These are phyloP conservation scores for Favolaschia claudopus DNA, from an alignment of 768 basidiomycete genomes.

Conservation along the genomic window DNA sequence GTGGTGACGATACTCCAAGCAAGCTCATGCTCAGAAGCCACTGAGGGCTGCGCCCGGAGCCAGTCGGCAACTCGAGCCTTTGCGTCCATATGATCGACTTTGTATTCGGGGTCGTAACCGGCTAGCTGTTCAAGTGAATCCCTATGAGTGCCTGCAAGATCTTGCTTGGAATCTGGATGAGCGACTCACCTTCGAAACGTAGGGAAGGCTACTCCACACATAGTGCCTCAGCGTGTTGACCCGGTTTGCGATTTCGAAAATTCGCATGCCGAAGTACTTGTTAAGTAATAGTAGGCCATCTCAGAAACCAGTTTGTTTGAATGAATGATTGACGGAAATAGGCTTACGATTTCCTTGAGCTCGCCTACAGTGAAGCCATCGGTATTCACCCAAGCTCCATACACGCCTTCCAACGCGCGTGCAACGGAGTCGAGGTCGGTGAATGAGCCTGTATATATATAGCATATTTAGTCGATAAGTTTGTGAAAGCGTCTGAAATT, in stretches of 20 bases:
- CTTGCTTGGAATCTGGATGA: too few relatives aligned
- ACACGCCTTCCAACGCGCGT: constrained; percentile 42
- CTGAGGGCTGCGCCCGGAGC: constrained; percentile 10
- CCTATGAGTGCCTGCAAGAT: too few relatives aligned
- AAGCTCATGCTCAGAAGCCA: neutral
- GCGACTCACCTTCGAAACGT: constrained; percentile 9
- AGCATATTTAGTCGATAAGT: neutral
- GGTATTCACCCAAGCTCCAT: constrained; percentile 52
- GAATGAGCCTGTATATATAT: constrained; percentile 43
- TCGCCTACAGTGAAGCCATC: constrained; percentile 51
- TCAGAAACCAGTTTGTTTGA: too few relatives aligned
- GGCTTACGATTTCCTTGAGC: constrained; percentile 43
- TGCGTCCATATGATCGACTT: constrained; percentile 13
- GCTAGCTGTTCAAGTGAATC: neutral
- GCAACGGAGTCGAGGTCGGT: constrained; percentile 39
- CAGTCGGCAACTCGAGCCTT: constrained; percentile 17
- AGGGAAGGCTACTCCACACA: constrained; percentile 41
- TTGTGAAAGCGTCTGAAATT: neutral
- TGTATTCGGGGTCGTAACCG: constrained; percentile 11
- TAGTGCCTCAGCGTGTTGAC: constrained; percentile 43
- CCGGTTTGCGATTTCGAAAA: constrained; percentile 49
- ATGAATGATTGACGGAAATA: neutral
- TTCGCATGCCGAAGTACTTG: constrained; percentile 45
- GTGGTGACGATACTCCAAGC: constrained; percentile 20
- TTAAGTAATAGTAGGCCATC: neutral